These are phyloP conservation scores for Xylaria bambusicola DNA, from an alignment of 495 filamentous ascomycete species.

Conservation along the genomic window DNA sequence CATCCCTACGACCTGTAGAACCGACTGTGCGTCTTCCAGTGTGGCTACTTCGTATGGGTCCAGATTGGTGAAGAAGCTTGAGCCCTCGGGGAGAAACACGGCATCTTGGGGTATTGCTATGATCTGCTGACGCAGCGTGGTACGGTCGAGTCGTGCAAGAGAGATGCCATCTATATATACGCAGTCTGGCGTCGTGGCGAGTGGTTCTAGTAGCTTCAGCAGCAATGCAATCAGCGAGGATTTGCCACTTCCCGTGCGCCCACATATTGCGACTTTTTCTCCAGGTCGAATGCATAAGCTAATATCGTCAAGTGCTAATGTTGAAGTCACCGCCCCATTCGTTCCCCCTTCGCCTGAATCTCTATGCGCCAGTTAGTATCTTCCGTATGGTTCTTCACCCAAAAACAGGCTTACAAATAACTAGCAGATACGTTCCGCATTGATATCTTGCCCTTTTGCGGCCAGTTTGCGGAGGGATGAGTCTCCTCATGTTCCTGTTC, in stretches of 20 bases:
- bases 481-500: conserved; percentile 39
- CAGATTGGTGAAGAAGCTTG: conserved; percentile 46
- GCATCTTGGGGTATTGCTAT: conserved; percentile 47
- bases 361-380: too few species aligned
- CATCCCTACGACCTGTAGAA: too few species aligned
- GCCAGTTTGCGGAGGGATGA: too few species aligned
- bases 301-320: conserved; percentile 14
- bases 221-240: conserved; percentile 38
- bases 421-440: conserved; percentile 36
- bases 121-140: too few species aligned
- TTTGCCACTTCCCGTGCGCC: conserved; percentile 51
- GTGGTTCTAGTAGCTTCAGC: conserved; percentile 41
- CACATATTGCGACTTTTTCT: conserved; percentile 47
- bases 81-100: conserved; percentile 45
- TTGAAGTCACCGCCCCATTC: too few species aligned
- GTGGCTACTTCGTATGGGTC: conserved; percentile 42
- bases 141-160: conserved; percentile 37
- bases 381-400: conserved; percentile 56
- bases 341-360: conserved; percentile 56
- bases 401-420: conserved; percentile 59
- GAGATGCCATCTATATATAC: conserved; percentile 38
- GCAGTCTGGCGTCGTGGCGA: conserved; percentile 43
- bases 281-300: conserved; percentile 35
- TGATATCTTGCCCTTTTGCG: too few species aligned
- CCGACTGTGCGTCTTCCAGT: too few species aligned